phyloP scores from a whole-genome alignment of 768 basidiomycete species.

The Suillus subaureus region DNA sequence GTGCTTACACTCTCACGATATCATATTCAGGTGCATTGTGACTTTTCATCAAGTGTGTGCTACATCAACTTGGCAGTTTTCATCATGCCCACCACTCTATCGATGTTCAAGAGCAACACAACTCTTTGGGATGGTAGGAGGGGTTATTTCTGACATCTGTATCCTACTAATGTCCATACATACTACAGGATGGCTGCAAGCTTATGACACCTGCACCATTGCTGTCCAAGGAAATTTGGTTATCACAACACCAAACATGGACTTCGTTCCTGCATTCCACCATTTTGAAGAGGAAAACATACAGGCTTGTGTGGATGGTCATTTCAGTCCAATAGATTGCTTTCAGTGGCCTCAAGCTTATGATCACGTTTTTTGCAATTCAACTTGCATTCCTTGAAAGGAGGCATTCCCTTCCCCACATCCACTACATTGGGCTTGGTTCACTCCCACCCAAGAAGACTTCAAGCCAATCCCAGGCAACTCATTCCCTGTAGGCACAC shows the following conservation, averaged over 20 bases:
- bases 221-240: no score
- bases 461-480: background rate
- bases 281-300: background rate
- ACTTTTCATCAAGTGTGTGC: no score
- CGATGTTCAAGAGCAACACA: no score
- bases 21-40: no score
- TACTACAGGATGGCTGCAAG: no score
- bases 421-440: slow-evolving; percentile 6
- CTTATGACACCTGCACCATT: no score
- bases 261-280: background rate
- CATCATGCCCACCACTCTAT: no score
- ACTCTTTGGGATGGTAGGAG: no score
- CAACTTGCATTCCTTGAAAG: background rate
- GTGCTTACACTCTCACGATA: no score
- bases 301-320: background rate
- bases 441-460: background rate
- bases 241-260: slow-evolving; percentile 1
- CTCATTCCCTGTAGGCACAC: slow-evolving; percentile 5
- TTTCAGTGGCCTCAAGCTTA: slow-evolving; percentile 1
- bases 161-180: no score
- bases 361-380: background rate
- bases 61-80: no score
- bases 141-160: no score
- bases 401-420: slow-evolving; percentile 8
- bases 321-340: background rate